These are phyloP conservation scores for Trichophyton mentagrophytes DNA, from an alignment of 2,329 filamentous ascomycete genomes.

Conservation along the genomic window DNA sequence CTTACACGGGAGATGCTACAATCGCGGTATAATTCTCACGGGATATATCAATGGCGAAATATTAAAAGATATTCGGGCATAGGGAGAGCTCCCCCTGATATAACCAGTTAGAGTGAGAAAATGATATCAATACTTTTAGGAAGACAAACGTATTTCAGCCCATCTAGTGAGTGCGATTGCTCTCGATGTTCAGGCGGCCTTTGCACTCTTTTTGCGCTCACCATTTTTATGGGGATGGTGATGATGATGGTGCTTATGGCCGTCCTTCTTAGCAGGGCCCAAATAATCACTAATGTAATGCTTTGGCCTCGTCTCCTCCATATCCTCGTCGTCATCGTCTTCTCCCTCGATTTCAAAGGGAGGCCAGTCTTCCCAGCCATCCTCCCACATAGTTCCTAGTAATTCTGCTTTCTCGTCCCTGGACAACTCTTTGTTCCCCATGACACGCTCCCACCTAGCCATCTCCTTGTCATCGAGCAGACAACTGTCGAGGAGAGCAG, in stretches of 20 bases:
- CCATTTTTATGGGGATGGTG: slow-evolving; percentile 6
- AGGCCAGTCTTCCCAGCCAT: slow-evolving; percentile 47
- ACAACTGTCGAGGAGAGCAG: slow-evolving; percentile 28
- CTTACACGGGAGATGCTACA: too few species aligned
- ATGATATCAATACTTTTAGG: too few species aligned
- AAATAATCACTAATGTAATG: slow-evolving; percentile 22
- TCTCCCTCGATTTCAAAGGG: slow-evolving; percentile 32
- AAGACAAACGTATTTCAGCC: too few species aligned
- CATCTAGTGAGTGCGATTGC: too few species aligned
- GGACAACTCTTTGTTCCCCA: slow-evolving; percentile 31
- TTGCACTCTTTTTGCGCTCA: neutral
- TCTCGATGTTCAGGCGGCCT: too few species aligned
- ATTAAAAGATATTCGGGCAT: too few species aligned
- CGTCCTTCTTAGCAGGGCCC: slow-evolving; percentile 14
- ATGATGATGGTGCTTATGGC: slow-evolving; percentile 13
- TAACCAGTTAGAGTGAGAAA: too few species aligned
- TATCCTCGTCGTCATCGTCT: slow-evolving; percentile 17
- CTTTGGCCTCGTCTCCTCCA: slow-evolving; percentile 15
- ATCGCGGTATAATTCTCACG: too few species aligned
- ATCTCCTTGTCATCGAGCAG: slow-evolving; percentile 50
- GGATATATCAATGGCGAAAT: too few species aligned
- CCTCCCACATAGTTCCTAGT: slow-evolving; percentile 43
- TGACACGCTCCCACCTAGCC: slow-evolving; percentile 41
- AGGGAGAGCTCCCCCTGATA: too few species aligned
- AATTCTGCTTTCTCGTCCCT: slow-evolving; percentile 34